Evolutionary conservation across 2,329 filamentous ascomycete genomes (phyloP), one percentile per base, ranked within the genome.

Genomic region (Aspergillus pseudoterreus): DNA sequence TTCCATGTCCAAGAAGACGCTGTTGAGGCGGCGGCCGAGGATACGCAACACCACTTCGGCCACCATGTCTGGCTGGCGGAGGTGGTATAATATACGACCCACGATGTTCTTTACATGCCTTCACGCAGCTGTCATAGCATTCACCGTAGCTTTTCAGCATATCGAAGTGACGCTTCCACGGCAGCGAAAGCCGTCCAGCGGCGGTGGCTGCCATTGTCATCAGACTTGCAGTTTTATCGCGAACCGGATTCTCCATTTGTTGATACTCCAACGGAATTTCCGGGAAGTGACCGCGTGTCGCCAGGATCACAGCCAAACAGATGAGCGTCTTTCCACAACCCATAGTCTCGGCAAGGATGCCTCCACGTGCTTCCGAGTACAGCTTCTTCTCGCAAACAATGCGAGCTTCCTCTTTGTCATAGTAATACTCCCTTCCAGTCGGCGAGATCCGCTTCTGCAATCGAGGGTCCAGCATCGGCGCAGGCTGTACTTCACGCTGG

Each of bases 321-420:
- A 96, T 95, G 22, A 96, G 72, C 0, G 92, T 96, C 73, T 96
- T 97, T 0, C 92, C 92, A 43, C 76, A 73, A 27, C 79, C 79
- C 75, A 78, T 78, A 14, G 73, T 75, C 50, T 76, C 74, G 9
- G 74, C 73, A 21, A 77, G 67, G 22, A 77, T 74, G 2, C 91
- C 92, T 32, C 92, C 91, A 52, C 80, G 78, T 4, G 85, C 81
- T 22, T 83, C 80, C 42, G 94, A 90, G 59, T 92, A 96, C 52
- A 82, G 81, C 2, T 81, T 79, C 10, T 88, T 85, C n/a, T 87
- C 81, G 33, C 77, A 76, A 0, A 88, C 66, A 44, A 90, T 79
- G 0, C 76, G 75, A 0, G 83, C 82, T 14, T 82, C 79, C 42
- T 85, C 80, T 4, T 81, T 75, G 55, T 92, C 86, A 57, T 86